Evolutionary conservation across 1,284 basidiomycete genomes (phyloP).

Genomic region (Trametes sp.): DNA sequence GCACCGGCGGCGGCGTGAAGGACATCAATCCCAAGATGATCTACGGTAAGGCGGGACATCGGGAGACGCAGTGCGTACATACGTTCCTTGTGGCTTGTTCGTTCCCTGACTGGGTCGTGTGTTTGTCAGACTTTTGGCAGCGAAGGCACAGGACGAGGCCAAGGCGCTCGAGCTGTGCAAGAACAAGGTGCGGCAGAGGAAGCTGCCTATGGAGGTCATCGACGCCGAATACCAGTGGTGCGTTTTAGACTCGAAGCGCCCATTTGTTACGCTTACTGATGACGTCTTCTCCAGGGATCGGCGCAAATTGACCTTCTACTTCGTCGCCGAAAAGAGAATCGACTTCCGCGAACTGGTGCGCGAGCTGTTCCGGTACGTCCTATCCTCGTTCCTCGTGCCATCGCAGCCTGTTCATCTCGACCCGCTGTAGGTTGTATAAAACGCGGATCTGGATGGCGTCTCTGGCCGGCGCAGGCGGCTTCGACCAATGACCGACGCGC

Average conservation of each 20-base stretch:
- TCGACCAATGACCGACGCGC: constrained; percentile 35
- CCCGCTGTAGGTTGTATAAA: constrained; percentile 70
- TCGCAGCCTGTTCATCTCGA: constrained; percentile 1
- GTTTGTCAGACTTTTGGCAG: constrained; percentile 66
- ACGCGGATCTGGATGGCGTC: constrained; percentile 85
- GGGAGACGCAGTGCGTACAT: constrained; percentile 82
- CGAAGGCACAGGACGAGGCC: constrained; percentile 90
- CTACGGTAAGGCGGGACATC: constrained; percentile 87
- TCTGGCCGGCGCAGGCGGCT: constrained; percentile 42
- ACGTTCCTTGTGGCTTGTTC: neutral
- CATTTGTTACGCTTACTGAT: constrained; percentile 8
- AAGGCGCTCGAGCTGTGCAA: constrained; percentile 93
- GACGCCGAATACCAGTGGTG: constrained; percentile 98
- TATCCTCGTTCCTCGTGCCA: constrained; percentile 1
- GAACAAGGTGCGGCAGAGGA: constrained; percentile 90
- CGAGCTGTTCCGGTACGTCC: constrained; percentile 82
- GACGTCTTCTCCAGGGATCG: constrained; percentile 73
- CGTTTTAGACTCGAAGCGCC: constrained; percentile 38
- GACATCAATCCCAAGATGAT: constrained; percentile 98
- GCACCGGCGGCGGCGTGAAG: constrained; percentile 62
- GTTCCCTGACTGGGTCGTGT: constrained; percentile 9
- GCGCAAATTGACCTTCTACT: constrained; percentile 98
- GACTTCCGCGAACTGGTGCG: constrained; percentile 97
- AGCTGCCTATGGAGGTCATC: constrained; percentile 97
- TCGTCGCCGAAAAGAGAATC: constrained; percentile 93